A percentile compares a stretch with the other conserved stretches of the same genome.
These are phyloP conservation scores for Ganoderma multipileum DNA, from an alignment of 1,284 basidiomycete species.

Conservation along the genomic window DNA sequence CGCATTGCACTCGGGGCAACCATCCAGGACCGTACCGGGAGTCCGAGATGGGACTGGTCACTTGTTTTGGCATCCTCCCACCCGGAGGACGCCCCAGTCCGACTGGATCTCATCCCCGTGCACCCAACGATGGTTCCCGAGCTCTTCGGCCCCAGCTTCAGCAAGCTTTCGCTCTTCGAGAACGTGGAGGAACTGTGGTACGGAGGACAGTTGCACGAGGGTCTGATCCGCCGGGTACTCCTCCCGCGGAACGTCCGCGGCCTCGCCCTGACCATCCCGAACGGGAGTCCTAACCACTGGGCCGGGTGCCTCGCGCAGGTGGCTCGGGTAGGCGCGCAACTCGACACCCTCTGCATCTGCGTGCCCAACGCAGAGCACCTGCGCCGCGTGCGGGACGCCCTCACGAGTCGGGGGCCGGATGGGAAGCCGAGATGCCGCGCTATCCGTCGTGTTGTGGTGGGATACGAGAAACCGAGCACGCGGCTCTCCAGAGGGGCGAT, in stretches of 20 bases:
- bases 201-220: neutral
- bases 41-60: neutral
- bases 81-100: neutral
- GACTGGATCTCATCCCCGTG: neutral
- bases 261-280: neutral
- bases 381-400: neutral
- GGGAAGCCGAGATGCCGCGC: neutral
- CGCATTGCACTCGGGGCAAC: neutral
- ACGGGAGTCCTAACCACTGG: neutral
- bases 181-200: neutral
- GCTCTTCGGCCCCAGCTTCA: neutral
- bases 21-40: neutral
- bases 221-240: neutral
- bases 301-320: neutral
- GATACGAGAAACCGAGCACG: neutral
- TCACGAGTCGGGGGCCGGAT: neutral
- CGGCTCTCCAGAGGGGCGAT: neutral
- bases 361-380: neutral
- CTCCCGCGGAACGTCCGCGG: neutral
- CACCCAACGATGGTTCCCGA: neutral
- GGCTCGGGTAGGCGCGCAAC: neutral
- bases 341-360: slow-evolving; percentile 3
- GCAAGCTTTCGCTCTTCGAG: neutral
- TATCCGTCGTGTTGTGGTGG: neutral
- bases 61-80: neutral